These are phyloP conservation scores for Termitomyces sp. DNA, from an alignment of 1,284 basidiomycete genomes.

Conservation along the genomic window DNA sequence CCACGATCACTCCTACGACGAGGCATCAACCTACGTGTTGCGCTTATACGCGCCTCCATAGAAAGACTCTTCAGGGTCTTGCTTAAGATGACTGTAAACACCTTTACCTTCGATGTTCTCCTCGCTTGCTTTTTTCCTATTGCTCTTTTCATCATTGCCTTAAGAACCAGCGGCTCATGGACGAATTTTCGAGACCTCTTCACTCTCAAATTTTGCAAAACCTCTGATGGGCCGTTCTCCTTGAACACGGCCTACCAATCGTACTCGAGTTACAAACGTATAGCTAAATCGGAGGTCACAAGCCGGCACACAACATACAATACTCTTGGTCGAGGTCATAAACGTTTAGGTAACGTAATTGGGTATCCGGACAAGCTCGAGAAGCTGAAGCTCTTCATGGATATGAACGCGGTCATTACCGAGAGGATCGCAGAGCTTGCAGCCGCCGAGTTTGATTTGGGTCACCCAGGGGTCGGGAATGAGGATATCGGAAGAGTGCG, in stretches of 20 bases:
- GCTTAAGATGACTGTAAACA: background rate
- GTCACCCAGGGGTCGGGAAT: constrained; percentile 19
- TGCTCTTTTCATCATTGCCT: constrained; percentile 27
- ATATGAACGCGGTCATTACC: constrained; percentile 42
- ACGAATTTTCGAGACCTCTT: constrained; percentile 24
- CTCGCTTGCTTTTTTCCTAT: constrained; percentile 34
- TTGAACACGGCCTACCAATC: constrained; percentile 33
- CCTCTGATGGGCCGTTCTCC: constrained; percentile 29
- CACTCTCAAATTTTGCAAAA: constrained; percentile 15
- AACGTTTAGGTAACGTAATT: constrained; percentile 45
- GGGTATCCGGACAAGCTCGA: constrained; percentile 52
- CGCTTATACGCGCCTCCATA: too few species aligned
- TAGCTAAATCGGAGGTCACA: constrained; percentile 33
- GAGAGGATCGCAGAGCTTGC: constrained; percentile 45
- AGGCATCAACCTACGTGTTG: too few species aligned
- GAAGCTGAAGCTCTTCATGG: constrained; percentile 38
- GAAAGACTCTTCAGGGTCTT: too few species aligned
- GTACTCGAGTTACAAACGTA: constrained; percentile 32
- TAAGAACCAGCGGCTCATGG: constrained; percentile 21
- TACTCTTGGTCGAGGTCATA: constrained; percentile 35
- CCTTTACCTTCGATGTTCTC: constrained; percentile 29
- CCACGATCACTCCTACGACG: too few species aligned
- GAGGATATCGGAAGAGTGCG: constrained; percentile 46
- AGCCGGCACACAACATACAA: constrained; percentile 35
- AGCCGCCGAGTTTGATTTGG: constrained; percentile 26